Base-by-base conservation (phyloP, 2,329 filamentous ascomycete species). In the Dactylellina leptospora region DNA sequence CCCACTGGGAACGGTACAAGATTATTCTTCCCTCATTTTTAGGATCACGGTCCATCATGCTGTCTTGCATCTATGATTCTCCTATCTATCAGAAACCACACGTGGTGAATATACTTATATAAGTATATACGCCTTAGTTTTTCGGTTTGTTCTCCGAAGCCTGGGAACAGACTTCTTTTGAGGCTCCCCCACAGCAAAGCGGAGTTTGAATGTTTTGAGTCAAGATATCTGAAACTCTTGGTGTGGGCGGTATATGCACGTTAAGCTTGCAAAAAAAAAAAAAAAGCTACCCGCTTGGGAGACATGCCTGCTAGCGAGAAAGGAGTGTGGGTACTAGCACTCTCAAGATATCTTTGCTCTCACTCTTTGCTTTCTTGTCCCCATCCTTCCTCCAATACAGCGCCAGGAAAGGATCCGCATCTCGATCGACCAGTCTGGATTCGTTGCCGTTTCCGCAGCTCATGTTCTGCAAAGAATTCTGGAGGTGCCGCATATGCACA, bases 181-280 rank as follows among this genome's bases (percentile, higher is more conserved):
- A n/a, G 11, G 25, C 30, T 18, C 47, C 47, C 47, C 47, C 47
- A 51, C 47, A 63, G 36, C 40, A 62, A 58, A 53, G 44, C 66
- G 59, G 51, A 70, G 62, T 53, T 63, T 36, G 51, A 20, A 40
- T 51, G 58, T 71, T 64, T 72, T 51, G 59, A 64, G 54, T 72
- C 59, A 45, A 64, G 42, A 72, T 64, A 60, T 63, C 53, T 72
- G 68, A 72, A 72, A 72, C 68, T 72, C 47, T 64, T 71, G 56
- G 64, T 71, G 51, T 71, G 58, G 58, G 58, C 38, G 53, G 58
- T 40, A 40, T 54, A 40, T 51, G 40, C 27, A 25, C n/a, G n/a
- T n/a, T 40, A 45, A 61, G 48, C 40, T 51, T 40, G 36, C 36
- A 5, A 40, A 40, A 55, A 51, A 55, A 5, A 40, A 40, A 55